Evolutionary conservation across 306 rosid species (phyloP).

Genomic region (Styphnolobium japonicum): DNA sequence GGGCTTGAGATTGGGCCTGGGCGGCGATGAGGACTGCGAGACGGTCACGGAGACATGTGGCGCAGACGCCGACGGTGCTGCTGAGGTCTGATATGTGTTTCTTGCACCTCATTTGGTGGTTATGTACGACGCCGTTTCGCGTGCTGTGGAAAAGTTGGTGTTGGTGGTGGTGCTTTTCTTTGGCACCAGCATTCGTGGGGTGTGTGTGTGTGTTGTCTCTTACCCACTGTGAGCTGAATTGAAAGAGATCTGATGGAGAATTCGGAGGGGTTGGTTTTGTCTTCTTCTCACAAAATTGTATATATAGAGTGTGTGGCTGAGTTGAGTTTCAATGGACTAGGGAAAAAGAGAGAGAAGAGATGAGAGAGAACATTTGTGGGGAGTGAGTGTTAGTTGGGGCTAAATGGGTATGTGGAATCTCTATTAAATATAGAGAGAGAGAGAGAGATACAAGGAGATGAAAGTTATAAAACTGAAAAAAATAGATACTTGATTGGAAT

Average conservation of each 20-base stretch:
- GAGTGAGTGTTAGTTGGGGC: slow-evolving; percentile 18
- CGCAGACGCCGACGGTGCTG: slow-evolving; percentile 79
- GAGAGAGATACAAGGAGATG: slow-evolving; percentile 3
- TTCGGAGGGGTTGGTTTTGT: slow-evolving; percentile 29
- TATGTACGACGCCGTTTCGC: slow-evolving; percentile 21
- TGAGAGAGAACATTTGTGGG: slow-evolving; percentile 1
- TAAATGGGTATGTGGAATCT: slow-evolving; percentile 21
- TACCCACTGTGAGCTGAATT: not conserved
- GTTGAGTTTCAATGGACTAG: slow-evolving; percentile 26
- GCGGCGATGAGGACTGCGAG: slow-evolving; percentile 50
- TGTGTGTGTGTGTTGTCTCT: not conserved
- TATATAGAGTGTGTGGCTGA: not conserved
- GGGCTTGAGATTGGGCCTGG: slow-evolving; percentile 52
- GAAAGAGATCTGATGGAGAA: slow-evolving; percentile 42
- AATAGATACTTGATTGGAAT: too few relatives aligned
- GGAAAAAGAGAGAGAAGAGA: slow-evolving; percentile 8
- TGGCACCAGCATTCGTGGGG: not conserved
- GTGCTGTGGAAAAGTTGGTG: not conserved
- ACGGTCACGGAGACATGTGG: slow-evolving; percentile 87
- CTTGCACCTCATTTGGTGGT: slow-evolving; percentile 75
- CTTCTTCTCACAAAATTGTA: slow-evolving; percentile 20
- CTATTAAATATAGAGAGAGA: slow-evolving; percentile 33
- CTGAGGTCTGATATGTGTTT: slow-evolving; percentile 61
- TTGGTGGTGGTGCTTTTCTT: not conserved
- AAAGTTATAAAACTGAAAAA: too few relatives aligned